Conservation (phyloP, 441 rosid genomes). For the Syzygium malaccense region DNA sequence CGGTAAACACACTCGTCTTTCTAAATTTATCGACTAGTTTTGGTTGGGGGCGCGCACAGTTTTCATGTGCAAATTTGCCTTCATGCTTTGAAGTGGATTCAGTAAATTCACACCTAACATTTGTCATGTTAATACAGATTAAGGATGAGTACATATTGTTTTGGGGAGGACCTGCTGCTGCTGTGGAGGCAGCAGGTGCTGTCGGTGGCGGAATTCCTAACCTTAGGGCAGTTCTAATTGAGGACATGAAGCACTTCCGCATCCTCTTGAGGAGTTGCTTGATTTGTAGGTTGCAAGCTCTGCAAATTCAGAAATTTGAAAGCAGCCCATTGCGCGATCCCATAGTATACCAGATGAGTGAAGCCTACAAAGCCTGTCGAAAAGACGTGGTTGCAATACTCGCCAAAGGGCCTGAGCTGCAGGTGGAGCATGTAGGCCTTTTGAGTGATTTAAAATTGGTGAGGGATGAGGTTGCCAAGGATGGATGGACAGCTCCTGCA, state of each 20-base stretch:
- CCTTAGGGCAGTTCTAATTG: not conserved
- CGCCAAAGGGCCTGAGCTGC: not conserved
- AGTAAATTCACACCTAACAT: not conserved
- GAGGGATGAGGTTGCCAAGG: not conserved
- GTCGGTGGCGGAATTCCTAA: fast-evolving
- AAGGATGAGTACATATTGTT: not conserved
- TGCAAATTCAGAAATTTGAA: not conserved
- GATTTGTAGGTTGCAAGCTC: not conserved
- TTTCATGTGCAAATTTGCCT: not conserved
- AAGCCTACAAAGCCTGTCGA: not conserved
- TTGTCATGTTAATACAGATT: not conserved
- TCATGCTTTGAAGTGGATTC: not conserved
- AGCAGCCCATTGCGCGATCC: not conserved
- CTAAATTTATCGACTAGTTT: not conserved
- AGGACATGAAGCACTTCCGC: not conserved
- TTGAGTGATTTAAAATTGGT: too few relatives aligned
- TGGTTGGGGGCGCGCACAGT: too few relatives aligned
- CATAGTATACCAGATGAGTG: not conserved
- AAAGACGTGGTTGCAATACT: not conserved
- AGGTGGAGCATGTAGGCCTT: not conserved
- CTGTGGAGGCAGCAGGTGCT: not conserved
- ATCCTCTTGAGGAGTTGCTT: not conserved
- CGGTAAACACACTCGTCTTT: not conserved
- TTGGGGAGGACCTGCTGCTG: not conserved
- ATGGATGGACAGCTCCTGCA: not conserved